Base-by-base conservation (phyloP, 331 rosid species). In the Pyrus hybrid region DNA sequence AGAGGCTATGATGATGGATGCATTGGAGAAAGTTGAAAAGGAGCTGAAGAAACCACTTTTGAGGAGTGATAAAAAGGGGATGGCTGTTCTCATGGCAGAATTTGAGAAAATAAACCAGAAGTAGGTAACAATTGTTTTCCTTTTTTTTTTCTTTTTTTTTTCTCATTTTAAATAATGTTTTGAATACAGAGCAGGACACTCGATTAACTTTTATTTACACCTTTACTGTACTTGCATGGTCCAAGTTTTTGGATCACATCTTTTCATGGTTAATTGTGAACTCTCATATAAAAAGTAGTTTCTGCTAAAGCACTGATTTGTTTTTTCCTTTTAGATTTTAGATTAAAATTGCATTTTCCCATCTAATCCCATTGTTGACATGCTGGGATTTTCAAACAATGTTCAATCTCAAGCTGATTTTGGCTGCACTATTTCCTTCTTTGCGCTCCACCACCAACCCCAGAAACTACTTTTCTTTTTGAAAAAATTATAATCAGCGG, bases 11-110 rank as follows among this genome's bases (percentile, higher is more conserved):
- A 92, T 95, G 99, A 65, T 92, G 32, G 93, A 86, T 61, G 97
- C 99, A 35, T 77, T 95, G 88, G 97, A 92, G 63, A 95, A 88
- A 88, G 76, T 95, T 66, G 99, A 95, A 86, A 90, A 92, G 63
- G 88, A 92, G 22, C 79, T 90, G 47, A 92, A 92, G 68, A 89
- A 89, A 69, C 96, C 99, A 74, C 90, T 95, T 73, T 17, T 92
- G 93, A 90, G 97, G 86, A 76, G 87, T 84, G 99, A 95, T 68
- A 87, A 84, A 82, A 95, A 90, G 81, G 97, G 96, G 85, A 92
- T 91, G 97, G 90, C 87, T 83, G 74, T 89, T 84, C 97, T 95
- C 58, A 5, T 80, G 88, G 91, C 96, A 22, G 97, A 95, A 87
- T 92, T 90, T 77, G 97, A 90, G 60, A 89, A 87, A 88, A 82